phyloP scores from a whole-genome alignment of 306 rosid species.

The Lathyrus aphaca region DNA sequence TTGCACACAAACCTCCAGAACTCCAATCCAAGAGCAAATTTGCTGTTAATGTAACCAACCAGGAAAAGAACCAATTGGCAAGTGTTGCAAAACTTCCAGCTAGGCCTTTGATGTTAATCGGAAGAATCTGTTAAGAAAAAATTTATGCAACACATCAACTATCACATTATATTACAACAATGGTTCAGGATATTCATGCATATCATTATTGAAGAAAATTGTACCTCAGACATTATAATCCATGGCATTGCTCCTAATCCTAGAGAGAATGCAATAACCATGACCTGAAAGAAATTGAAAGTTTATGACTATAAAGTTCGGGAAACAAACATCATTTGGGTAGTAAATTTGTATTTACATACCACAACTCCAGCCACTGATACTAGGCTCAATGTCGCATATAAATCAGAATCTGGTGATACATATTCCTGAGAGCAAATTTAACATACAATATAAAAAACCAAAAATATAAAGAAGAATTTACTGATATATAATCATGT shows the following conservation, averaged over 20 bases:
- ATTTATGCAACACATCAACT: conserved; percentile 29
- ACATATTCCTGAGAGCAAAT: conserved; percentile 54
- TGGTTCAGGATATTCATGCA: background rate
- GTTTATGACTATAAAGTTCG: conserved; percentile 20
- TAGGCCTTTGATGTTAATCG: conserved; percentile 81
- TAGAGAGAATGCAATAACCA: conserved; percentile 84
- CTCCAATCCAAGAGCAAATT: conserved; percentile 89
- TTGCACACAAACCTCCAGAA: conserved; percentile 69
- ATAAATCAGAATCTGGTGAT: conserved; percentile 52
- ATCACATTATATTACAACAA: background rate
- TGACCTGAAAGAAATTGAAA: conserved; percentile 57
- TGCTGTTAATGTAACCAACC: conserved; percentile 81
- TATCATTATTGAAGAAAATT: conserved; percentile 2
- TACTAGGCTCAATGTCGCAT: conserved; percentile 55
- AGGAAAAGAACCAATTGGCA: conserved; percentile 80
- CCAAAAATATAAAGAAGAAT: conserved; percentile 21
- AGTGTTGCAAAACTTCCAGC: conserved; percentile 97
- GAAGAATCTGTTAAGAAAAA: conserved; percentile 74
- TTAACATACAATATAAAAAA: conserved; percentile 19
- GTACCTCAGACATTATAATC: conserved; percentile 99
- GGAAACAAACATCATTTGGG: conserved; percentile 26
- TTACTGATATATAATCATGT: background rate
- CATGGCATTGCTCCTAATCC: conserved; percentile 98
- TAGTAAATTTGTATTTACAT: conserved; percentile 41
- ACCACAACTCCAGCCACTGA: conserved; percentile 90